Evolutionary conservation across 305 asterid genomes (phyloP).

Genomic region (Nicotiana rustica): DNA sequence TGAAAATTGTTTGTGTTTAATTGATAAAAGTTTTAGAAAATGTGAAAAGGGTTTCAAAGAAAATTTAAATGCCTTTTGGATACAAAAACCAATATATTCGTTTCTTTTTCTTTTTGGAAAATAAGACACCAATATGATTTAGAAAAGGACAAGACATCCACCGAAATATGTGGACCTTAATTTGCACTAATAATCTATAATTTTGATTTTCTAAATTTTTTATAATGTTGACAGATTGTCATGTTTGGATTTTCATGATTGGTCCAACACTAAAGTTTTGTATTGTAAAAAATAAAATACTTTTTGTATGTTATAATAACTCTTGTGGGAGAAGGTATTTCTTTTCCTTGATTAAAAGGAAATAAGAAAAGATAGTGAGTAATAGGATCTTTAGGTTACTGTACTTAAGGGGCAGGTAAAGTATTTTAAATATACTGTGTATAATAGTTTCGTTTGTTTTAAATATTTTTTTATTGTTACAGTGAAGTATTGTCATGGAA

Average conservation of each 20-base stretch:
- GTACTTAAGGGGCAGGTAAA: not conserved
- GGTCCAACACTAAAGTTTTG: no score
- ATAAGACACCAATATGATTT: not conserved
- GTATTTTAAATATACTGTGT: not conserved
- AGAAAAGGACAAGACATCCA: constrained; percentile 26
- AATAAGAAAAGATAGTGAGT: not conserved
- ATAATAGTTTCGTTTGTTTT: no score
- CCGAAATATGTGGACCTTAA: constrained; percentile 23
- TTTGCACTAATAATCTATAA: not conserved
- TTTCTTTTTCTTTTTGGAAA: not conserved
- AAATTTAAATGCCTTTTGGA: no score
- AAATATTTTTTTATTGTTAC: no score
- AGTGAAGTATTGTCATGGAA: no score
- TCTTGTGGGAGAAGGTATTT: not conserved
- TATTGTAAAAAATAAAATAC: no score
- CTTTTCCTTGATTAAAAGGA: not conserved
- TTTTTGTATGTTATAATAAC: no score
- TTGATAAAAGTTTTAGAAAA: no score
- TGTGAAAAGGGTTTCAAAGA: no score
- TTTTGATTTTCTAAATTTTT: not conserved
- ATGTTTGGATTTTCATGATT: not conserved
- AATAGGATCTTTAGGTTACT: not conserved
- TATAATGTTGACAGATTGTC: not conserved
- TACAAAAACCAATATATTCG: no score
- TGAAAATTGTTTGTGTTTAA: no score